A percentile compares a stretch with the other conserved stretches of the same genome.
Evolutionary conservation across 2,329 filamentous ascomycete genomes (phyloP).

Genomic region (Setomelanomma holmii): DNA sequence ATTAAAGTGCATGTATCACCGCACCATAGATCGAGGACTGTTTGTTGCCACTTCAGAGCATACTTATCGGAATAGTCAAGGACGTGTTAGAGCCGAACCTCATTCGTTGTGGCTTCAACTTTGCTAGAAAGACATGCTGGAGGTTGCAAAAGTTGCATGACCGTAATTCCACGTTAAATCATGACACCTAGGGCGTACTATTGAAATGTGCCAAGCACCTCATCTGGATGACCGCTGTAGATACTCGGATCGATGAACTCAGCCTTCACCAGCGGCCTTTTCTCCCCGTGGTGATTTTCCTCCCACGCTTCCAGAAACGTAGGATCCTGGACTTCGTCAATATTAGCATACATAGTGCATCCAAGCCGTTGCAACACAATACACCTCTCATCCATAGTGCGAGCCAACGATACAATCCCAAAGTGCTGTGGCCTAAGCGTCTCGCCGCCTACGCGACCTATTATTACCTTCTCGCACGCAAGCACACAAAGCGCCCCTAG

Average conservation of each 20-base stretch:
- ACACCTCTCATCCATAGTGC: constrained; percentile 2
- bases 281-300: constrained; percentile 2
- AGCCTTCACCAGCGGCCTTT: neutral
- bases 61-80: too few species aligned
- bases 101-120: too few species aligned
- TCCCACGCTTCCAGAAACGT: constrained; percentile 4
- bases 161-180: too few species aligned
- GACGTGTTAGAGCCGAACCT: too few species aligned
- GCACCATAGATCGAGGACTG: too few species aligned
- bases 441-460: constrained; percentile 6
- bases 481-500: constrained; percentile 12
- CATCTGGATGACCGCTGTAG: constrained; percentile 2
- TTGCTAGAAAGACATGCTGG: too few species aligned
- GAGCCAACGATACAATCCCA: neutral
- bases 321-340: neutral
- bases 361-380: constrained; percentile 1
- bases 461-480: constrained; percentile 9
- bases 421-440: neutral
- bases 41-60: too few species aligned
- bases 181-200: too few species aligned
- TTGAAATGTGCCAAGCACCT: neutral
- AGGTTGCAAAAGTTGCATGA: too few species aligned
- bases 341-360: constrained; percentile 2
- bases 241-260: constrained; percentile 1
- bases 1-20: too few species aligned